phyloP scores from a whole-genome alignment of 306 rosid species.

The Mucuna pruriens region DNA sequence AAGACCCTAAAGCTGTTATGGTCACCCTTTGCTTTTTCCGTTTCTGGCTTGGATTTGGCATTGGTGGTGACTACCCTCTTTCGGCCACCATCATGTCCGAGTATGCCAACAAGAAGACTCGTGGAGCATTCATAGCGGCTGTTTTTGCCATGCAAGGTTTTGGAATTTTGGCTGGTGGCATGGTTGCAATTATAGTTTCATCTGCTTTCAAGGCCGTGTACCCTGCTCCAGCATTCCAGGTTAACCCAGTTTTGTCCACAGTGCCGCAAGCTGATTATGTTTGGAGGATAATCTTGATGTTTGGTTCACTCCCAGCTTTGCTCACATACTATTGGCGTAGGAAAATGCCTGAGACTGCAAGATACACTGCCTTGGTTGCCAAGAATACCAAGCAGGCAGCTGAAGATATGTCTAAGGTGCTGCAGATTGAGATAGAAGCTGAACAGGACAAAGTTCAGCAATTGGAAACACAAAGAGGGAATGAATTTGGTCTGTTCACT shows the following conservation, averaged over 20 bases:
- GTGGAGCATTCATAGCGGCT: conserved; percentile 90
- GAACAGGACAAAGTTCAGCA: conserved; percentile 49
- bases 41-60: conserved; percentile 94
- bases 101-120: conserved; percentile 84
- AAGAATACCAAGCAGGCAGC: conserved; percentile 77
- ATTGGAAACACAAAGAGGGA: conserved; percentile 22
- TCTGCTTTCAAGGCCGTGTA: conserved; percentile 51
- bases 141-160: conserved; percentile 97
- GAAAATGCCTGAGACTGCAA: conserved; percentile 95
- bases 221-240: conserved; percentile 58
- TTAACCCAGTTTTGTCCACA: conserved; percentile 56
- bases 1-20: conserved; percentile 58
- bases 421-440: conserved; percentile 66
- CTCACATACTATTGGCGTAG: conserved; percentile 81
- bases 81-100: conserved; percentile 97
- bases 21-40: conserved; percentile 81
- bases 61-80: conserved; percentile 96
- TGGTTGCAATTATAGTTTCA: conserved; percentile 72
- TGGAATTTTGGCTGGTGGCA: conserved; percentile 83
- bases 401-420: conserved; percentile 77
- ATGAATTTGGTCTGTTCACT: conserved; percentile 70
- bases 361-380: conserved; percentile 91
- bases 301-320: conserved; percentile 82
- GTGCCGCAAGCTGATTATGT: conserved; percentile 73
- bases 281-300: conserved; percentile 86